Conservation (phyloP, 169 alveolate genomes). For the Cryptosporidium baileyi region DNA sequence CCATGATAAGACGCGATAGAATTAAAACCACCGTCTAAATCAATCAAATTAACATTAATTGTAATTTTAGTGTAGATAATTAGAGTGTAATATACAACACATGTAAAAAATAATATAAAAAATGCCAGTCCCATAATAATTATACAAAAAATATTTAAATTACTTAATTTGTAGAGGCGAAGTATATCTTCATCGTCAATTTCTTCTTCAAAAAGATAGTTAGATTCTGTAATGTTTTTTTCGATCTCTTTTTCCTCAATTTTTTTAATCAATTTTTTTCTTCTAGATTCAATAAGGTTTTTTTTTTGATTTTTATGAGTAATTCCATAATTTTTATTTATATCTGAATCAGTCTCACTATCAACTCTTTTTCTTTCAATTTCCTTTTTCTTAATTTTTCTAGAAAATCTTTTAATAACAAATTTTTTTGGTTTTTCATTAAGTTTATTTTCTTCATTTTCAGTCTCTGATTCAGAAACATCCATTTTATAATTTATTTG, state of each 20-base stretch:
- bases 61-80: conserved; percentile 1
- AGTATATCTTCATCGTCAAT: conserved; percentile 58
- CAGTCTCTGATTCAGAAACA: conserved; percentile 46
- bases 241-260: not conserved
- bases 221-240: not conserved
- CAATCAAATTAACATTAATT: conserved; percentile 18
- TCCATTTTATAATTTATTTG: conserved; percentile 39
- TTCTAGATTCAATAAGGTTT: conserved; percentile 22
- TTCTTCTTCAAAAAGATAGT: not conserved
- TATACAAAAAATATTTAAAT: not conserved
- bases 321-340: not conserved
- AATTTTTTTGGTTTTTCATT: conserved; percentile 1
- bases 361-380: not conserved
- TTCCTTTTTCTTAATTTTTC: conserved; percentile 34
- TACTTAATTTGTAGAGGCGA: conserved; percentile 15
- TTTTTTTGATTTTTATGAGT: conserved; percentile 6
- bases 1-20: conserved; percentile 37
- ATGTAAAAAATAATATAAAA: conserved; percentile 3
- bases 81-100: conserved; percentile 16
- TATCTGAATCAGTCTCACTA: not conserved
- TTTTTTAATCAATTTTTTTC: not conserved
- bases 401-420: not conserved
- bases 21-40: conserved; percentile 59
- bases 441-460: not conserved
- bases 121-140: conserved; percentile 5